These are phyloP conservation scores for Grosmannia clavigera DNA, from an alignment of 2,329 filamentous ascomycete genomes.

Conservation along the genomic window DNA sequence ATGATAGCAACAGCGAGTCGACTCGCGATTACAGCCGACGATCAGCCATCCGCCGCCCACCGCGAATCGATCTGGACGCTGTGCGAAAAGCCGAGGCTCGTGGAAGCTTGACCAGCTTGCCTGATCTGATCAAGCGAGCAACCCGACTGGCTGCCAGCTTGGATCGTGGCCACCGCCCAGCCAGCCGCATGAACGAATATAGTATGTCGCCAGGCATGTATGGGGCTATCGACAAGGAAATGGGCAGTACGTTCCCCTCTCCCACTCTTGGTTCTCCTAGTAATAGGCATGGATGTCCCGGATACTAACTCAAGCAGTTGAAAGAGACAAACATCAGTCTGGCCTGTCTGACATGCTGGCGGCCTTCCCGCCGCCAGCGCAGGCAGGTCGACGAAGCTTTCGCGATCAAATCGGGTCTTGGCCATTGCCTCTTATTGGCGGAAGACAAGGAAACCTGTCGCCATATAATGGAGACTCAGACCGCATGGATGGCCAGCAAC, in stretches of 20 bases:
- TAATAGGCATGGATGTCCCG: no score
- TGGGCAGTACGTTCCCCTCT: constrained; percentile 22
- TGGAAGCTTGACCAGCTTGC: constrained; percentile 82
- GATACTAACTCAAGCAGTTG: constrained; percentile 10
- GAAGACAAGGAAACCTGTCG: constrained; percentile 8
- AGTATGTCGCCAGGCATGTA: constrained; percentile 32
- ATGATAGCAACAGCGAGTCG: not conserved
- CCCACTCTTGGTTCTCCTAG: not conserved
- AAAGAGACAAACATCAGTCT: constrained; percentile 34
- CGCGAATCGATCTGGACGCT: constrained; percentile 68
- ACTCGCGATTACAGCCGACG: constrained; percentile 29
- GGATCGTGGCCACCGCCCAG: constrained; percentile 61
- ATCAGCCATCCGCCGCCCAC: constrained; percentile 51
- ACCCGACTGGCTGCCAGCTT: constrained; percentile 79
- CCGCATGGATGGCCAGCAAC: constrained; percentile 17
- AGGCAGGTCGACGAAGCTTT: constrained; percentile 33
- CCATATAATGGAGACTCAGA: constrained; percentile 6
- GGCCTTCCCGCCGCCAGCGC: constrained; percentile 50
- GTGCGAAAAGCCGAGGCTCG: constrained; percentile 70
- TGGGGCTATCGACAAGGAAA: constrained; percentile 23
- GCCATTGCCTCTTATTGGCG: constrained; percentile 28
- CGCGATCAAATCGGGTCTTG: constrained; percentile 37
- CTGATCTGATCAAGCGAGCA: constrained; percentile 80
- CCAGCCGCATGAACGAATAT: constrained; percentile 43
- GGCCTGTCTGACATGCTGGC: constrained; percentile 53